phyloP scores from a whole-genome alignment of 768 basidiomycete genomes.

The Atractiella rhizophila region DNA sequence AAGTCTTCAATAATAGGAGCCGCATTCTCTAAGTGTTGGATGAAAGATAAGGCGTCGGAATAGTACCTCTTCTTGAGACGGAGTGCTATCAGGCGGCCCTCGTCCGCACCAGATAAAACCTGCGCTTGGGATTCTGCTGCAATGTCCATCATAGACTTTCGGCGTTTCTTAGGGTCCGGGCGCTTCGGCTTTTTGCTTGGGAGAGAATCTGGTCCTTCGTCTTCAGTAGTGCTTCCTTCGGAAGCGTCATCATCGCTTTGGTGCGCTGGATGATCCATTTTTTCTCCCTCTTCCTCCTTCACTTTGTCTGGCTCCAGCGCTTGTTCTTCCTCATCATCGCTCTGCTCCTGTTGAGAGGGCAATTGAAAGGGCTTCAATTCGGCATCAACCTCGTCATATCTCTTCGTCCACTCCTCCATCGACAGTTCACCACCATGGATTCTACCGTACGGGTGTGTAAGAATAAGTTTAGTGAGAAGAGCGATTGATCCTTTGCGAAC shows the following conservation, averaged over 20 bases:
- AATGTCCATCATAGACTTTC: slow-evolving; percentile 31
- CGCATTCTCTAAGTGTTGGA: slow-evolving; percentile 44
- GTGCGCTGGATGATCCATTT: slow-evolving; percentile 14
- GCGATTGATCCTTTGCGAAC: slow-evolving; percentile 66
- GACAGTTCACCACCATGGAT: slow-evolving; percentile 62
- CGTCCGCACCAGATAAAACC: slow-evolving; percentile 41
- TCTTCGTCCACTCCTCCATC: slow-evolving; percentile 42
- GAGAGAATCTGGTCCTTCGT: slow-evolving; percentile 16
- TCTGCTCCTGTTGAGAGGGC: slow-evolving; percentile 19
- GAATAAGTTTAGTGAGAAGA: slow-evolving; percentile 44
- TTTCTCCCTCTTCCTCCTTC: slow-evolving; percentile 19
- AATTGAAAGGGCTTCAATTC: slow-evolving; percentile 49
- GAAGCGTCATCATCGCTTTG: slow-evolving; percentile 12
- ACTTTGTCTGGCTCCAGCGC: slow-evolving; percentile 15
- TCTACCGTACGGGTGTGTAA: slow-evolving; percentile 67
- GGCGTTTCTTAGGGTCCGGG: slow-evolving; percentile 26
- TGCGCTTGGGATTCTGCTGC: slow-evolving; percentile 44
- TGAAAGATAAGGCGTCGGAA: slow-evolving; percentile 60
- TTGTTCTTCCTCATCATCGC: slow-evolving; percentile 25
- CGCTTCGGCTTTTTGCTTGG: slow-evolving; percentile 33
- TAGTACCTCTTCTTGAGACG: slow-evolving; percentile 63
- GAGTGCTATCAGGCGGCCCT: slow-evolving; percentile 38
- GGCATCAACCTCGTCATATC: slow-evolving; percentile 36
- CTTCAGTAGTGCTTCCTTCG: slow-evolving; percentile 15
- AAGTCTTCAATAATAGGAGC: slow-evolving; percentile 35